These are phyloP conservation scores for Isatis lusitanica DNA, from an alignment of 441 rosid genomes.

Conservation along the genomic window DNA sequence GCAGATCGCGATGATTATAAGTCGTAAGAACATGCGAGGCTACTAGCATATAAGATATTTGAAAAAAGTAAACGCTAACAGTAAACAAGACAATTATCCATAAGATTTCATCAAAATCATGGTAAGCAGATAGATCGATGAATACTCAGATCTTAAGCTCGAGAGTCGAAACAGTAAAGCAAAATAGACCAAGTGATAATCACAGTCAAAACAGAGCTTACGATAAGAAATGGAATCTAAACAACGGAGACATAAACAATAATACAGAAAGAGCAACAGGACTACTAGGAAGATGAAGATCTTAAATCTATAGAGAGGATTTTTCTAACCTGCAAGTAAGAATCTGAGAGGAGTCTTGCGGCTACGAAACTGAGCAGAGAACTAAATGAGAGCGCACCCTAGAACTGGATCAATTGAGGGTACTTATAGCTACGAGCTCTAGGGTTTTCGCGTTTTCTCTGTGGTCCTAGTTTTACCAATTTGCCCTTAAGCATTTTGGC, in stretches of 20 bases:
- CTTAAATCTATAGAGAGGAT: neutral
- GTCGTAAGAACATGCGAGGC: neutral
- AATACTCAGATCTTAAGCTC: neutral
- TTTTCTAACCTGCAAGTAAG: conserved; percentile 30
- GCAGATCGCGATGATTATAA: neutral
- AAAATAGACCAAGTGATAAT: neutral
- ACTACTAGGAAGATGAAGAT: neutral
- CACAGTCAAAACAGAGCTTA: neutral
- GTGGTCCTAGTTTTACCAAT: neutral
- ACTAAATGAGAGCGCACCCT: conserved; percentile 10
- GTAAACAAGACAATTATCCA: neutral
- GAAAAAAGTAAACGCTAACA: neutral
- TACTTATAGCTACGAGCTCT: conserved; percentile 23
- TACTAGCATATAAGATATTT: neutral
- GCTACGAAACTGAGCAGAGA: neutral
- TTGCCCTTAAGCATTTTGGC: conserved; percentile 25
- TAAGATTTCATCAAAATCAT: neutral
- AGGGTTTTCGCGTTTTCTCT: conserved; percentile 23
- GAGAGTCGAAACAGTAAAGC: neutral
- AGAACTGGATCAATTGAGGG: neutral
- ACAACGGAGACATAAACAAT: neutral
- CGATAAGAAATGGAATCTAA: neutral
- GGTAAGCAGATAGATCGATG: neutral
- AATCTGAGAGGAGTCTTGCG: conserved; percentile 25
- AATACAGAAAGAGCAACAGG: neutral